phyloP scores from a whole-genome alignment of 2,329 filamentous ascomycete genomes.

The Bertia moriformis region DNA sequence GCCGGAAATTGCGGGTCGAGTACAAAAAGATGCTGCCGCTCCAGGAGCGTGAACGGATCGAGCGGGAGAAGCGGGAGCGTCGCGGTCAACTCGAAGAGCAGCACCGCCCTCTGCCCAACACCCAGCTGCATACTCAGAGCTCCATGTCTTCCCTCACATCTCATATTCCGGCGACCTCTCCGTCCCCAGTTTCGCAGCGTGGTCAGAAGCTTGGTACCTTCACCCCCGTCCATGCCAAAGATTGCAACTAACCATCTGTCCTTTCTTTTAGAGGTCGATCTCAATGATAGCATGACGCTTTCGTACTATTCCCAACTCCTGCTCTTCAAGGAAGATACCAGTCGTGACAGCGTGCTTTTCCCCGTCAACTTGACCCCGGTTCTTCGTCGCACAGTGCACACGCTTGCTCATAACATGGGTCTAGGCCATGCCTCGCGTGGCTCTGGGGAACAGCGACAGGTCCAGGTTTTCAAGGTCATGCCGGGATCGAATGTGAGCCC shows the following conservation, averaged over 20 bases:
- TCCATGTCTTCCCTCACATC: conserved; percentile 58
- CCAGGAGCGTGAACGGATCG: conserved; percentile 86
- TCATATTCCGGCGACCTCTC: conserved; percentile 70
- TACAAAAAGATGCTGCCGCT: conserved; percentile 99
- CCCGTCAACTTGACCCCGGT: conserved; percentile 65
- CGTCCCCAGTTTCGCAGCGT: conserved; percentile 43
- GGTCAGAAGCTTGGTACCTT: conserved; percentile 32
- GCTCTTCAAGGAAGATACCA: conserved; percentile 70
- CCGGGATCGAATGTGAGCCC: conserved; percentile 17
- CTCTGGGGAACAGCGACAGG: conserved; percentile 71
- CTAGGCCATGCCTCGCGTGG: conserved; percentile 84
- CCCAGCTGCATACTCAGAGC: conserved; percentile 9
- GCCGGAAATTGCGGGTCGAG: conserved; percentile 84
- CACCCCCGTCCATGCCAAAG: not conserved
- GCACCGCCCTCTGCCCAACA: conserved; percentile 55
- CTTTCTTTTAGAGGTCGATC: conserved; percentile 52
- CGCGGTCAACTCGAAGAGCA: conserved; percentile 94
- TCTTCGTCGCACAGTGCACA: conserved; percentile 82
- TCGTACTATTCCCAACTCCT: conserved; percentile 82
- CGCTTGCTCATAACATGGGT: conserved; percentile 86
- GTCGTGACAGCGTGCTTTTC: conserved; percentile 72
- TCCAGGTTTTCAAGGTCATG: conserved; percentile 69
- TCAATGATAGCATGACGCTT: conserved; percentile 80
- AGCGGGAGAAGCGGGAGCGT: conserved; percentile 90
- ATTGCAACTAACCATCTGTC: conserved; percentile 3